These are phyloP conservation scores for Arthrobotrys sinensis DNA, from an alignment of 2,329 filamentous ascomycete genomes.

Conservation along the genomic window DNA sequence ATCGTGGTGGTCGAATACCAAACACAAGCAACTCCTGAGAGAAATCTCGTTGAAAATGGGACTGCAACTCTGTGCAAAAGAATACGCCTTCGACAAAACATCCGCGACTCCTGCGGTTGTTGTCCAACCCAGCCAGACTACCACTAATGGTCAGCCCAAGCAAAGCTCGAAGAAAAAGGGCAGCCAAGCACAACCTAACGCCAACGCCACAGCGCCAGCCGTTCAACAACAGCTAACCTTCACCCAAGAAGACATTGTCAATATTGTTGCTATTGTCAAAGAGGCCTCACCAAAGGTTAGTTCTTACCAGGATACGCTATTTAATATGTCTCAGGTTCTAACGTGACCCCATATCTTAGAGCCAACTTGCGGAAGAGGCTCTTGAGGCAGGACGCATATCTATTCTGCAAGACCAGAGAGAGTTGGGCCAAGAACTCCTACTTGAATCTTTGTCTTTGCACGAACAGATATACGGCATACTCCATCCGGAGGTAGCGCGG, in stretches of 20 bases:
- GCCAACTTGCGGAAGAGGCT: constrained; percentile 92
- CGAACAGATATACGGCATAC: constrained; percentile 97
- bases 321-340: not conserved
- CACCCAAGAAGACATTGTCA: constrained; percentile 85
- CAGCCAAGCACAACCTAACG: constrained; percentile 69
- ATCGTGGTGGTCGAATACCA: constrained; percentile 78
- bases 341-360: constrained; percentile 67
- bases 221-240: constrained; percentile 74
- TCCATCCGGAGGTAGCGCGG: constrained; percentile 95
- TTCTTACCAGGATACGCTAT: not conserved
- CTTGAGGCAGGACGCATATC: constrained; percentile 96
- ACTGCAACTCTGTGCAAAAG: constrained; percentile 85
- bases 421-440: constrained; percentile 93
- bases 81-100: constrained; percentile 76
- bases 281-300: constrained; percentile 83
- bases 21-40: constrained; percentile 86
- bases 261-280: constrained; percentile 94
- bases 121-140: constrained; percentile 68
- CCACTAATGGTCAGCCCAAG: constrained; percentile 63
- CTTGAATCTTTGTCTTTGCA: constrained; percentile 96
- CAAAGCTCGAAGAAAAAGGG: constrained; percentile 65
- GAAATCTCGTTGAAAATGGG: constrained; percentile 91
- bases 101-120: constrained; percentile 62
- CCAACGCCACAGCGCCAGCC: constrained; percentile 64
- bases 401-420: constrained; percentile 94